These are phyloP conservation scores for Boletus fagicola DNA, from an alignment of 768 basidiomycete species.

Conservation along the genomic window DNA sequence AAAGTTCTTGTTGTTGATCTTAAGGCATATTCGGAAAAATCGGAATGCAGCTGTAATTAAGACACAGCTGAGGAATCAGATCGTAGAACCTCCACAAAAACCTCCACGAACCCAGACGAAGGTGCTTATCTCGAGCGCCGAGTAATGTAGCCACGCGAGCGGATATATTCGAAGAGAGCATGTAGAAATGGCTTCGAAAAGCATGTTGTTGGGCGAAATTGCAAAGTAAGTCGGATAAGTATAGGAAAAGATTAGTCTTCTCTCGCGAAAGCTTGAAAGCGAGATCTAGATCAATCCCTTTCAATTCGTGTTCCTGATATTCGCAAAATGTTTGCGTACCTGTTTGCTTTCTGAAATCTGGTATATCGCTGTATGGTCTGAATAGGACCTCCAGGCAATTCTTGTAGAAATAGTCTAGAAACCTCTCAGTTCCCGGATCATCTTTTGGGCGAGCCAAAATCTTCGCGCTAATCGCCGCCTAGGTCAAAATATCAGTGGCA, in stretches of 20 bases:
- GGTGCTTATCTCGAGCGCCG: constrained; percentile 83
- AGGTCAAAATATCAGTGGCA: constrained; percentile 6
- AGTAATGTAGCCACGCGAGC: constrained; percentile 74
- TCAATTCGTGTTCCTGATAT: constrained; percentile 4
- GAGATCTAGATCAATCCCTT: constrained; percentile 39
- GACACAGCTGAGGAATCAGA: constrained; percentile 11
- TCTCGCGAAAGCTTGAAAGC: constrained; percentile 62
- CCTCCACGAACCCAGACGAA: constrained; percentile 74
- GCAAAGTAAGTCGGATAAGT: constrained; percentile 88
- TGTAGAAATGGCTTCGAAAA: constrained; percentile 88
- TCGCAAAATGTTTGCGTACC: constrained; percentile 30
- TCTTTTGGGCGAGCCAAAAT: constrained; percentile 65
- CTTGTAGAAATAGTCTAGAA: constrained; percentile 93
- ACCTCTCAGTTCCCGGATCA: constrained; percentile 82
- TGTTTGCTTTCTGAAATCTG: constrained; percentile 58
- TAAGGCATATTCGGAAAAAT: constrained; percentile 83
- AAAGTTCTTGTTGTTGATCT: constrained; percentile 76
- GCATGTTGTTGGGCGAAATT: constrained; percentile 86
- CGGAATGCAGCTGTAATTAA: constrained; percentile 75
- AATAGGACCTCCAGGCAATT: constrained; percentile 74
- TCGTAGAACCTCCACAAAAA: not conserved
- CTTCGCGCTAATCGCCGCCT: constrained; percentile 40
- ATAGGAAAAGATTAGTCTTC: constrained; percentile 78
- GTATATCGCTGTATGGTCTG: constrained; percentile 71
- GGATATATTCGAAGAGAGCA: constrained; percentile 78